phyloP scores from a whole-genome alignment of 257 asterid species.

The Capsicum pubescens region DNA sequence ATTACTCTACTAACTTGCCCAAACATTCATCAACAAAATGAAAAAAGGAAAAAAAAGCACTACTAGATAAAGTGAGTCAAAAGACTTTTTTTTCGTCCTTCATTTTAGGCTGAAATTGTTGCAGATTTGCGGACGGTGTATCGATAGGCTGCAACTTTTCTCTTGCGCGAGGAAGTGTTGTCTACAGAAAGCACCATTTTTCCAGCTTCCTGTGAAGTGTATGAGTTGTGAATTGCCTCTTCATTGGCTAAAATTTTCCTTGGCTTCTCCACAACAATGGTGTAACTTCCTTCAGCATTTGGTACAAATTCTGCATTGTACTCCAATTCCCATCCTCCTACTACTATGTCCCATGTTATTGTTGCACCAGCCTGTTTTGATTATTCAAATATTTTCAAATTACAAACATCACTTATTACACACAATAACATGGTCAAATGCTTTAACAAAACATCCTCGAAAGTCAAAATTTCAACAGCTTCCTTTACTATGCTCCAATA shows the following conservation, averaged over 20 bases:
- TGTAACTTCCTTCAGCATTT: too few relatives aligned
- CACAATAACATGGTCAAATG: background rate
- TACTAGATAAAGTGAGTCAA: too few relatives aligned
- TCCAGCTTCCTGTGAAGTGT: conserved; percentile 64
- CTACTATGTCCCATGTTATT: conserved; percentile 86
- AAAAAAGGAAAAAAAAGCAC: too few relatives aligned
- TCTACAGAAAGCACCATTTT: conserved; percentile 82
- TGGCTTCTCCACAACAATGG: too few relatives aligned
- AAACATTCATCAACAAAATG: conserved; percentile 18
- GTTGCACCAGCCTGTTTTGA: conserved; percentile 60
- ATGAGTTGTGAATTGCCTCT: conserved; percentile 43
- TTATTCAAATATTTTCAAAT: background rate
- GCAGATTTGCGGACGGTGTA: conserved; percentile 64
- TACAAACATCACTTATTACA: conserved; percentile 29
- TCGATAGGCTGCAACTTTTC: conserved; percentile 88
- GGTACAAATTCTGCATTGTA: conserved; percentile 62
- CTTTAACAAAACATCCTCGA: background rate
- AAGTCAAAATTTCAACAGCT: background rate
- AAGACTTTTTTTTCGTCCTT: background rate
- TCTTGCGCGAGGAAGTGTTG: conserved; percentile 65
- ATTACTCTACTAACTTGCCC: background rate
- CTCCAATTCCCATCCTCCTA: conserved; percentile 91
- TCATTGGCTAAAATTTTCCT: too few relatives aligned
- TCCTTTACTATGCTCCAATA: background rate
- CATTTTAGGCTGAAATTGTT: conserved; percentile 28